Percentiles rank a stretch among this genome's conserved stretches.
Evolutionary conservation across 352 stramenopile genomes (phyloP).

Genomic region (Pythium coloratum): DNA sequence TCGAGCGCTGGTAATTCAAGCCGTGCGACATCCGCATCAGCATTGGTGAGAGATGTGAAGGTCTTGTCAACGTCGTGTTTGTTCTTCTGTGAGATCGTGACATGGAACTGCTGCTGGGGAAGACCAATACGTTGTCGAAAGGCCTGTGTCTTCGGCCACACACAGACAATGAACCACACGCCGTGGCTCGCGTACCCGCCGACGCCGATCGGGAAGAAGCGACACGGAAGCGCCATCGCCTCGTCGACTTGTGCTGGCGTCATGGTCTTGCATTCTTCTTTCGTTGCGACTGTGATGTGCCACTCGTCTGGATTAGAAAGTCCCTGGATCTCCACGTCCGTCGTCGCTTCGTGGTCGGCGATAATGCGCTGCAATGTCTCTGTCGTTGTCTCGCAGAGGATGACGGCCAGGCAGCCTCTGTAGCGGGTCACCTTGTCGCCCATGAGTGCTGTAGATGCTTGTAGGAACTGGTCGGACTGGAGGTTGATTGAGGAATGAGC

Average conservation of each 20-base stretch:
- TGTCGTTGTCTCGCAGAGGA: slow-evolving; percentile 3
- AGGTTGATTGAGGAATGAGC: background rate
- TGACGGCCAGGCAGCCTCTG: slow-evolving; percentile 25
- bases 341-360: slow-evolving; percentile 2
- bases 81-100: slow-evolving; percentile 47
- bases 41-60: slow-evolving; percentile 21
- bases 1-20: slow-evolving; percentile 33
- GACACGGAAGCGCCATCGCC: slow-evolving; percentile 25
- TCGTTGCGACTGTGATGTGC: slow-evolving; percentile 65
- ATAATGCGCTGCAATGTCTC: slow-evolving; percentile 13
- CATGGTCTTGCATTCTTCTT: slow-evolving; percentile 41
- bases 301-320: slow-evolving; percentile 28
- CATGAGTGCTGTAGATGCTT: slow-evolving; percentile 9
- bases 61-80: slow-evolving; percentile 55
- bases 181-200: slow-evolving; percentile 23
- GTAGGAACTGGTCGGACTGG: background rate
- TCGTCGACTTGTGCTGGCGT: slow-evolving; percentile 30
- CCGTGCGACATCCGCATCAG: slow-evolving; percentile 5
- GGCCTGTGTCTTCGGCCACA: slow-evolving; percentile 52
- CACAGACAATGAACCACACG: slow-evolving; percentile 59
- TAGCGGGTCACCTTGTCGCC: slow-evolving; percentile 25
- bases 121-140: slow-evolving; percentile 46
- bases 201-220: slow-evolving; percentile 47
- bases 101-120: slow-evolving; percentile 50
- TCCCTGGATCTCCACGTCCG: background rate